Evolutionary conservation across 805 yeast genomes (phyloP), one percentile per base, ranked within the genome.

Genomic region (Saturnispora dispora): DNA sequence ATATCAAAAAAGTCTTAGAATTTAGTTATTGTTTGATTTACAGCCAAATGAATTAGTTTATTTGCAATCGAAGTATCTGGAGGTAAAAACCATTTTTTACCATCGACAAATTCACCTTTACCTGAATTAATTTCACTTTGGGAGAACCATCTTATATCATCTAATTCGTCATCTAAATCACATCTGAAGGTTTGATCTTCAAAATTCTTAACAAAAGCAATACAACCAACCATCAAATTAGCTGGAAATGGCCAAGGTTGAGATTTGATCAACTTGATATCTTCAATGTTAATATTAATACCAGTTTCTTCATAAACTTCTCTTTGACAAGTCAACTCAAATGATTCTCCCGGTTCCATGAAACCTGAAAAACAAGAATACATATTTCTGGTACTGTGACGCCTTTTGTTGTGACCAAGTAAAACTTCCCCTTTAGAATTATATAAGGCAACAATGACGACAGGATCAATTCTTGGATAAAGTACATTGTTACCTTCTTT

Each of bases 171-270:
- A 64, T 91, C 99, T 63, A 88, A 88, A 13, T 82, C 86, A 48
- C 88, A 71, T 25, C 51, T 42, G 23, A 43, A 13, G 60, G 22
- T 20, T 37, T 82, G 71, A 56, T 90, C 82, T 9, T 61, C 62
- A 2, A 35, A 32, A 60, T 85, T 91, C 1, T 83, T 83, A n/a
- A 88, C 93, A 33, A 77, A 67, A 2, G 81, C 96, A 50, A 89
- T 65, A 65, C 97, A 90, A 9, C 98, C 98, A 58, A 91, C 77
- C 98, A 91, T 91, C 59, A 91, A 68, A 63, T 84, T 88, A 0
- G 88, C 89, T 1, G 98, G 98, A 66, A 82, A 91, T 17, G 99
- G 99, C 99, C 99, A 91, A 3, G 99, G 98, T 68, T 91, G 98
- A 11, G 93, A 78, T 59, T 81, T 73, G 22, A 83, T 68, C 49